Evolutionary conservation across 257 asterid genomes (phyloP).

Genomic region (Cordia subcordata): DNA sequence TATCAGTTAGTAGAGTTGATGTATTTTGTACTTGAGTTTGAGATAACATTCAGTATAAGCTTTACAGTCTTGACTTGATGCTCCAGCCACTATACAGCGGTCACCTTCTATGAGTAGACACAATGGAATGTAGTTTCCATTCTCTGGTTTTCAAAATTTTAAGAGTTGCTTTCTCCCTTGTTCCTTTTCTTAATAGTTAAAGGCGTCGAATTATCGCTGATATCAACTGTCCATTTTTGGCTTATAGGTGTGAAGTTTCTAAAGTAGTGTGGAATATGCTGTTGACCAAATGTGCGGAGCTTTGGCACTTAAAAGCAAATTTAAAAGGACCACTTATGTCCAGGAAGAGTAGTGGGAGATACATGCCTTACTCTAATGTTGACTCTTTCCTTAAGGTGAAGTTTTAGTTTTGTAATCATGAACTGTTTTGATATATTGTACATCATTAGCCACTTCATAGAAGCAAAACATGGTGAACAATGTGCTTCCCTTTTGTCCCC

Average conservation of each 20-base stretch:
- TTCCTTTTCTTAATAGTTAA: no score
- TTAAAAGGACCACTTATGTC: slow-evolving; percentile 55
- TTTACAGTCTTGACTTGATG: no score
- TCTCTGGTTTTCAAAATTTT: no score
- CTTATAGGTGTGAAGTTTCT: slow-evolving; percentile 69
- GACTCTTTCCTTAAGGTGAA: slow-evolving; percentile 84
- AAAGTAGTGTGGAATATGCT: slow-evolving; percentile 60
- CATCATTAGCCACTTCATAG: not conserved
- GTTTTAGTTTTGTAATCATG: slow-evolving; percentile 3
- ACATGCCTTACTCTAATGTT: slow-evolving; percentile 86
- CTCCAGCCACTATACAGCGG: no score
- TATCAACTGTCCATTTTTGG: not conserved
- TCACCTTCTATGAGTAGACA: no score
- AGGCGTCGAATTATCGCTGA: not conserved
- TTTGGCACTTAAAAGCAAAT: slow-evolving; percentile 47
- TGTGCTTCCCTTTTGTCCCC: no score
- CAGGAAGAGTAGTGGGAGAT: slow-evolving; percentile 71
- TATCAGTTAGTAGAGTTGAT: no score
- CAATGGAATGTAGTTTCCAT: no score
- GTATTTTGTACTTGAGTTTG: no score
- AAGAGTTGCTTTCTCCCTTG: no score
- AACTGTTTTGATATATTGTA: not conserved
- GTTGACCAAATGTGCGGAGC: slow-evolving; percentile 64
- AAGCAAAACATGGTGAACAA: no score
- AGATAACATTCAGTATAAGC: no score